phyloP scores from a whole-genome alignment of 352 stramenopile species.

The Thraustochytrium sp. region DNA sequence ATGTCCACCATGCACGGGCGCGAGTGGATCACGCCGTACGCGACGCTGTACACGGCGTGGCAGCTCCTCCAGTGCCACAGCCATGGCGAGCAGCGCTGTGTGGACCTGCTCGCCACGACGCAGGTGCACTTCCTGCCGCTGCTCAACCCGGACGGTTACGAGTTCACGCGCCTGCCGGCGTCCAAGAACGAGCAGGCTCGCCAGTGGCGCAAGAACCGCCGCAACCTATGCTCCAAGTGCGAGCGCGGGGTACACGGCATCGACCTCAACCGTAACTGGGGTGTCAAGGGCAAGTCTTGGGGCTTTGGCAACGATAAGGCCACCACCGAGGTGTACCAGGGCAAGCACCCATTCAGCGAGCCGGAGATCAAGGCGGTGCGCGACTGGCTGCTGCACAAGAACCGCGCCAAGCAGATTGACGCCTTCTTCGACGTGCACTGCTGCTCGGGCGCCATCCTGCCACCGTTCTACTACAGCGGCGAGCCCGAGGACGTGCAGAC shows the following conservation, averaged over 20 bases:
- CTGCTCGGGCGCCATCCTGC: conserved; percentile 40
- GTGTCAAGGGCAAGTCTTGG: conserved; percentile 38
- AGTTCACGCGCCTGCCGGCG: conserved; percentile 22
- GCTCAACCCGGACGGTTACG: conserved; percentile 45
- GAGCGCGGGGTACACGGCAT: conserved; percentile 39
- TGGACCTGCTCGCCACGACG: conserved; percentile 1
- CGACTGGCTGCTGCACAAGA: conserved; percentile 19
- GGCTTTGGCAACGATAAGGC: conserved; percentile 25
- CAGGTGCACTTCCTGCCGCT: conserved; percentile 40
- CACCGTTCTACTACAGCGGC: conserved; percentile 42
- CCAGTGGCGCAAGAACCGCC: conserved; percentile 42
- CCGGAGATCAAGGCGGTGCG: conserved; percentile 41
- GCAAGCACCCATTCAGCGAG: conserved; percentile 38
- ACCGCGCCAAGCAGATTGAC: conserved; percentile 19
- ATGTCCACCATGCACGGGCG: conserved; percentile 42
- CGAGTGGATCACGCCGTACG: conserved; percentile 35
- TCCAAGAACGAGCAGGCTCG: conserved; percentile 33
- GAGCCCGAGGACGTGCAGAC: conserved; percentile 17
- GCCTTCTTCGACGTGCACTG: conserved; percentile 44
- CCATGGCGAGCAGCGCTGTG: not conserved
- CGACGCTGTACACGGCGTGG: conserved; percentile 34
- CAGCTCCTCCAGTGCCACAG: not conserved
- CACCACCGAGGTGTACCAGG: conserved; percentile 41
- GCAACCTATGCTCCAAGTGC: conserved; percentile 39
- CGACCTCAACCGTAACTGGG: conserved; percentile 43